These are phyloP conservation scores for Fraxinus velutina DNA, from an alignment of 305 asterid genomes.

Conservation along the genomic window DNA sequence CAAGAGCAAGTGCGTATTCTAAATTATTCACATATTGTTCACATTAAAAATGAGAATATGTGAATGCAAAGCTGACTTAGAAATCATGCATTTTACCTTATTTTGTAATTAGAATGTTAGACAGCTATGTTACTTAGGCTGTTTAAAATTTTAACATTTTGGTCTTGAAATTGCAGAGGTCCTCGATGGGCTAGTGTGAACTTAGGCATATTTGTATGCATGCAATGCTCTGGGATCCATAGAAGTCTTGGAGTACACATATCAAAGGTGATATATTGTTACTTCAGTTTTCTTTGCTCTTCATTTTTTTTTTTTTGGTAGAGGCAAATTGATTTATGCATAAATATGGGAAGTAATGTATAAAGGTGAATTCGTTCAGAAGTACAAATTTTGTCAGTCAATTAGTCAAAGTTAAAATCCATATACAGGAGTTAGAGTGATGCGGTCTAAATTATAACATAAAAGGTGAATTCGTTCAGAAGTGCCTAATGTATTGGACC, in stretches of 20 bases:
- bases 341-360: not conserved
- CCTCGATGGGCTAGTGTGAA: constrained; percentile 99
- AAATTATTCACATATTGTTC: constrained; percentile 10
- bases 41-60: not conserved
- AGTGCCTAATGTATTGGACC: not conserved
- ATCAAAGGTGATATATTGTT: constrained; percentile 65
- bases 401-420: not conserved
- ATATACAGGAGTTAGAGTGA: not conserved
- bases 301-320: not conserved
- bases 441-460: not conserved
- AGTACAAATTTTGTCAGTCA: not conserved
- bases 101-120: not conserved
- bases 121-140: not conserved
- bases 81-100: not conserved
- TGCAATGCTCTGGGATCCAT: constrained; percentile 99
- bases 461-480: not conserved
- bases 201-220: constrained; percentile 94
- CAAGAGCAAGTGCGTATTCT: constrained; percentile 79
- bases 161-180: constrained; percentile 57
- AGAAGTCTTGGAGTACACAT: constrained; percentile 99
- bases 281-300: not conserved
- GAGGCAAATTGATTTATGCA: not conserved
- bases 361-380: constrained; percentile 3
- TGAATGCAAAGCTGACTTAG: not conserved
- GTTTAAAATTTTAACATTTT: not conserved